Base-by-base conservation (phyloP, 768 basidiomycete species). In the Kwoniella botswanensis region DNA sequence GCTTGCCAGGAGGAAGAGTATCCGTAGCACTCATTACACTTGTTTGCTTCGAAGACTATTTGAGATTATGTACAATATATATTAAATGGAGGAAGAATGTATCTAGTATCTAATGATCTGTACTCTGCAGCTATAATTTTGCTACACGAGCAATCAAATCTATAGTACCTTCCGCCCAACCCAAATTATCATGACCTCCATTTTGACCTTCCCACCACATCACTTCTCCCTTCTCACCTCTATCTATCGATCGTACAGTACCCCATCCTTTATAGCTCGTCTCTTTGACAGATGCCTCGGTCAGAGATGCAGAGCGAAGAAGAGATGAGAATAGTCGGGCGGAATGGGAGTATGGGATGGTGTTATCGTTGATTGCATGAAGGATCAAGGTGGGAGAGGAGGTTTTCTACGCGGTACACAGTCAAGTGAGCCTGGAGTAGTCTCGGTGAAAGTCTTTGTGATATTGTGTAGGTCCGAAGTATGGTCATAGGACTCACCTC, bases 261-360 rank as follows among this genome's bases (percentile, higher is more conserved):
- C 79, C 81, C 79, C 81, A 82, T 42, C 76, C 71, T 2, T 52
- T 53, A 35, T 76, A 71, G 1, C 21, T 75, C 46, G 6, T 43
- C 15, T 29, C 60, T 17, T 71, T 10, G 15, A 62, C 56, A 10
- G 9, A 44, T 29, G 11, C 15, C 41, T n/a, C 18, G 13, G 58
- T 50, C 46, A 50, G 17, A 17, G 24, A 24, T 54, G 55, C 18
- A 55, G 50, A 17, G 15, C 56, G 12, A 35, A 18, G 21, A 2
- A 93, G 88, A 0, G 87, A 85, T 35, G 91, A 86, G 82, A 93
- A 93, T 24, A 94, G 87, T 0, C 85, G 83, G 15, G 86, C 85
- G 0, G 93, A 90, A 79, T 94, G 93, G 0, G 86, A 85, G 73
- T 88, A 86, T 0, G 90, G 89, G 58, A 94, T 93, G 24, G 92